Base-by-base conservation (phyloP, 1,284 basidiomycete species). In the Malassezia cuniculi region DNA sequence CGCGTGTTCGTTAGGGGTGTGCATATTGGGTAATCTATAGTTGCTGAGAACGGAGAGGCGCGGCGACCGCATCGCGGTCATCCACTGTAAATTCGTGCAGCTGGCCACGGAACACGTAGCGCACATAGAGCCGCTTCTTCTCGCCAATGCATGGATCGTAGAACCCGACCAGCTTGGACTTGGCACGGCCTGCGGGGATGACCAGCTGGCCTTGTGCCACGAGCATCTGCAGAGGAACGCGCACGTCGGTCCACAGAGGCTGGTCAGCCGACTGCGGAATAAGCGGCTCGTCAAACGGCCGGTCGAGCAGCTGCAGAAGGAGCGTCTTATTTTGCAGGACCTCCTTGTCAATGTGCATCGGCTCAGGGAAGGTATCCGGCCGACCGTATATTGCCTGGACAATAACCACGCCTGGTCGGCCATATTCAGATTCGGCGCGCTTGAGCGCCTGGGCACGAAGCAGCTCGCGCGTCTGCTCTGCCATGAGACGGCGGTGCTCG, bases 1-100 rank as follows among this genome's bases (percentile, higher is more conserved):
- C 72, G 73, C 35, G 89, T 94, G 15, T 90, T 81, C 66, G 86
- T 95, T 8, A 77, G 82, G 52, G 87, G 29, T 17, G 29, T 18
- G 10, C 8, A 31, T 31, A 14, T 8, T 12, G 29, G 8, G 10
- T 10, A 34, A 30, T 35, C 14, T 15, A 27, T 11, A 52, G 15
- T 31, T 52, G 50, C 33, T 52, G 50, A 24, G 48, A 42, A 9
- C 55, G 50, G 60, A 87, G 71, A 31, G 85, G 86, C 37, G 85
- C 72, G 18, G 83, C 78, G 17, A 85, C 72, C 20, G 78, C 73
- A 28, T 74, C 68, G 58, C 72, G 70, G 69, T 89, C 85, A 52
- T 76, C 76, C 45, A 84, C 76, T 52, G 78, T 77, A 48, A 78
- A 78, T 64, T 81, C 79, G 66, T 90, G 85, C 68, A 73, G 55